Conservation (phyloP, 441 rosid genomes). For the Croton laevigatus region DNA sequence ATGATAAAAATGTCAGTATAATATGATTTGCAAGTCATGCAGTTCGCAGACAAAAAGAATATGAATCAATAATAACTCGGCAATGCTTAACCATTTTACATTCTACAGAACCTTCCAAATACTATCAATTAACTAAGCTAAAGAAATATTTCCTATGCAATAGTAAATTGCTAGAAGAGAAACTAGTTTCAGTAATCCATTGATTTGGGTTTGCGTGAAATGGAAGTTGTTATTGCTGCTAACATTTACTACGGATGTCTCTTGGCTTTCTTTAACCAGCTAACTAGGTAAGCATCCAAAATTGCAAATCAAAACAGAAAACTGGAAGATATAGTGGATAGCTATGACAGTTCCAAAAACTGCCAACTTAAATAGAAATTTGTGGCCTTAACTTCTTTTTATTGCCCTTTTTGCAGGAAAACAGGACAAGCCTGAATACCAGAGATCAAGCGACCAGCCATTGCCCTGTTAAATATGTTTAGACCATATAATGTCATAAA, state of each 20-base stretch:
- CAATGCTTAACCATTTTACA: background rate
- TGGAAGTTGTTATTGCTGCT: background rate
- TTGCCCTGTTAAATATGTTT: background rate
- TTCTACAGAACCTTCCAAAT: background rate
- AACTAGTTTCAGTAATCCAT: background rate
- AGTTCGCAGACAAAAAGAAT: background rate
- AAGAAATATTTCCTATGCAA: background rate
- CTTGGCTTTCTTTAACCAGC: background rate
- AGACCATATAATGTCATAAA: background rate
- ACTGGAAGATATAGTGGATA: background rate
- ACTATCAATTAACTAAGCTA: background rate
- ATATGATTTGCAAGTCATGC: background rate
- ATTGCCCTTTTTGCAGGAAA: background rate
- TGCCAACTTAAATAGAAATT: background rate
- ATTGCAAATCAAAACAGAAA: background rate
- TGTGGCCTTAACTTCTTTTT: background rate
- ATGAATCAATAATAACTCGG: background rate
- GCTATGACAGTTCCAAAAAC: background rate
- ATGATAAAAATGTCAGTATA: background rate
- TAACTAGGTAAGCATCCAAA: background rate
- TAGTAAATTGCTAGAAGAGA: background rate
- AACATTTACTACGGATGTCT: background rate
- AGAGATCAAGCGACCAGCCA: background rate
- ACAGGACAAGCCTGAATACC: background rate
- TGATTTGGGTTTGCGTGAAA: background rate